These are phyloP conservation scores for Russula ochroleuca DNA, from an alignment of 768 basidiomycete genomes.

Conservation along the genomic window DNA sequence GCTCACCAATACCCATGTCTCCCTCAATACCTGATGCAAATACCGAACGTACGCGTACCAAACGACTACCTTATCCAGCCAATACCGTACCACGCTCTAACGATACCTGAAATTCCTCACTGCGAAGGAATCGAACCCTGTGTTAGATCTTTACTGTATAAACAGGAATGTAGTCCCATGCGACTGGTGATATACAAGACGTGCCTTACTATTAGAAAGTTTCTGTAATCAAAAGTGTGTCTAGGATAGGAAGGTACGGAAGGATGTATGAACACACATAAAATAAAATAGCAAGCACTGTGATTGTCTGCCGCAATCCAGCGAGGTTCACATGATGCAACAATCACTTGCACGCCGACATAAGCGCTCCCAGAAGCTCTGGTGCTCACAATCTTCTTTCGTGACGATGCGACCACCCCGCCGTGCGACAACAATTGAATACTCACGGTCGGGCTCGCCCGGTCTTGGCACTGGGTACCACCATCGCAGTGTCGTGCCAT, in stretches of 20 bases:
- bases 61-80: background rate
- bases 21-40: background rate
- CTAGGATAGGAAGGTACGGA: slow-evolving; percentile 4
- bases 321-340: slow-evolving; percentile 17
- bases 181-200: slow-evolving; percentile 9
- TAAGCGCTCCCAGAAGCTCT: slow-evolving; percentile 23
- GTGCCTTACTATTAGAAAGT: slow-evolving; percentile 10
- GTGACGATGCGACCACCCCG: slow-evolving; percentile 35
- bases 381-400: slow-evolving; percentile 18
- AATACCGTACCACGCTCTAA: background rate
- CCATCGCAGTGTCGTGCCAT: slow-evolving; percentile 48
- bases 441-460: slow-evolving; percentile 33
- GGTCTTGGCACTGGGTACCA: slow-evolving; percentile 35
- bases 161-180: slow-evolving; percentile 1
- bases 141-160: slow-evolving; percentile 13
- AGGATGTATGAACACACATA: background rate
- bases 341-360: slow-evolving; percentile 16
- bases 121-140: background rate
- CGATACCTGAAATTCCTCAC: background rate
- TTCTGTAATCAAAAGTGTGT: background rate
- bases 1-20: background rate
- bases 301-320: background rate
- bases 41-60: background rate
- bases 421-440: slow-evolving; percentile 34
- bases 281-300: background rate